phyloP scores from a whole-genome alignment of 192 early-diverging fungal species.

The Entophlyctis helioformis region DNA sequence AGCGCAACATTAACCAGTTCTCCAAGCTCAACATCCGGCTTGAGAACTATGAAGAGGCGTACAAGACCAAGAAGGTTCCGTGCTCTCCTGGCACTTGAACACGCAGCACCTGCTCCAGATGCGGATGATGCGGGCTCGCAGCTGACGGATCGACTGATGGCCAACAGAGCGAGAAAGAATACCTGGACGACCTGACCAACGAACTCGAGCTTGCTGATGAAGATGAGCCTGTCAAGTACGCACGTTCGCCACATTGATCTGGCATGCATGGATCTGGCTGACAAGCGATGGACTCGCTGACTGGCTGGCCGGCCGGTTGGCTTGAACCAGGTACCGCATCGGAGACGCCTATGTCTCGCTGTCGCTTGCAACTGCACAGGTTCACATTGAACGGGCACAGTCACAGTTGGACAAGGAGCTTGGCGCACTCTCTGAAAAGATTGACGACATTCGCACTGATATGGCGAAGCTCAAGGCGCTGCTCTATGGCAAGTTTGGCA shows the following conservation, averaged over 20 bases:
- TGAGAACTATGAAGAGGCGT: slow-evolving; percentile 65
- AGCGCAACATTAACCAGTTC: slow-evolving; percentile 91
- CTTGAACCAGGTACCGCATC: slow-evolving; percentile 51
- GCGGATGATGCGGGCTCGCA: too few species aligned
- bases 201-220: slow-evolving; percentile 92
- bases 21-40: slow-evolving; percentile 69
- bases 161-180: slow-evolving; percentile 70
- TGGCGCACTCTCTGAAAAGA: slow-evolving; percentile 48
- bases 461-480: slow-evolving; percentile 80
- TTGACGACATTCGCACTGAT: slow-evolving; percentile 40
- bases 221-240: slow-evolving; percentile 67
- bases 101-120: too few species aligned
- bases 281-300: too few species aligned
- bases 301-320: too few species aligned
- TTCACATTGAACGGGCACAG: slow-evolving; percentile 56
- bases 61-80: slow-evolving; percentile 67
- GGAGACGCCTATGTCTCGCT: slow-evolving; percentile 79
- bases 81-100: too few species aligned
- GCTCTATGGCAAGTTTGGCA: slow-evolving; percentile 89
- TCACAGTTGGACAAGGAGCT: slow-evolving; percentile 45
- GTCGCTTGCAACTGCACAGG: slow-evolving; percentile 57
- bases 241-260: background rate
- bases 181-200: slow-evolving; percentile 80
- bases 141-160: background rate
- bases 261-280: background rate